Base-by-base conservation (phyloP, 2,329 filamentous ascomycete genomes). In the Proliferodiscus dingleyae region DNA sequence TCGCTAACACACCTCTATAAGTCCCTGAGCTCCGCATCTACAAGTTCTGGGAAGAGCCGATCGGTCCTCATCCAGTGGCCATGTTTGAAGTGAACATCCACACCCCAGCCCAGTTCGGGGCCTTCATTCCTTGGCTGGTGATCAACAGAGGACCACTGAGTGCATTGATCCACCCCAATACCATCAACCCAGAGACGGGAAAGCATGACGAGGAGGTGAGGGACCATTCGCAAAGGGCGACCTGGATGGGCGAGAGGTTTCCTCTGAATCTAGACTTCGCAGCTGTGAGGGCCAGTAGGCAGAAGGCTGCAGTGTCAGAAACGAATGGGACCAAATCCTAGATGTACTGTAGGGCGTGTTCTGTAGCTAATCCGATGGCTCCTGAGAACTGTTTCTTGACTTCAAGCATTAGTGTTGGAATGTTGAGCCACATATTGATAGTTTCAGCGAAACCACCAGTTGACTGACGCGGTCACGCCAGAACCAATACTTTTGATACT, bases 31-130 rank as follows among this genome's bases (percentile, higher is more conserved):
- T 95, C 15, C 78, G 89, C 43, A 84, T 94, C 57, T 95, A 95
- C 64, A 72, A 66, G 11, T 71, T 95, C 54, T 94, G 80, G 77
- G 84, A 93, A 54, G 67, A 70, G 11, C 88, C 89, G 0, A 66
- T 95, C 22, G 90, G 89, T 0, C 89, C 89, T 0, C 89, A 95
- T 64, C 83, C 85, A 0, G 66, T 89, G 1, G 85, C 82, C 42
- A 95, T 95, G 89, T 95, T 95, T 59, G 90, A 96, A 67, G 88
- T 95, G 37, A 94, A 94, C 56, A 37, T 95, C 16, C 88, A 91
- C 64, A 89, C 83, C 0, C 90, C 89, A 0, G 82, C 80, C 3
- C 87, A 95, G 64, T 95, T 95, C 60, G 89, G 89, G 0, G 89
- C 90, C 0, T 94, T 95, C 59, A 70, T 96, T 30, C 77, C 87